These are phyloP conservation scores for Thalassiosira hispida DNA, from an alignment of 352 stramenopile genomes.

Conservation along the genomic window DNA sequence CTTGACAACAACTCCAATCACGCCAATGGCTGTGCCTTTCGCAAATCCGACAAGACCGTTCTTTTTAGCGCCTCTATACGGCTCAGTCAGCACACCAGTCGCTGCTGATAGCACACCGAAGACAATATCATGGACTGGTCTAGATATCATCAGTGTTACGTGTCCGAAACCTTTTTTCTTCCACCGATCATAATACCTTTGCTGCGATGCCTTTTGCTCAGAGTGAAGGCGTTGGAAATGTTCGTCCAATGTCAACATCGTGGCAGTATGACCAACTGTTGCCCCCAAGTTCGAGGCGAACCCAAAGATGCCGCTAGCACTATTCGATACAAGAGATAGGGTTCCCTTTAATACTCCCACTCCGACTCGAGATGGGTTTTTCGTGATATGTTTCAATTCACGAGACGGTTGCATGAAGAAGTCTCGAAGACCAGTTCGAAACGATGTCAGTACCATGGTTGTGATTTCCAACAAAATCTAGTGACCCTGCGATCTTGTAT, in stretches of 20 bases:
- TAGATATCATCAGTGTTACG: conserved; percentile 65
- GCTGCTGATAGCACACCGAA: conserved; percentile 70
- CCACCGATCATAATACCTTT: conserved; percentile 74
- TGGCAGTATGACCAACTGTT: conserved; percentile 65
- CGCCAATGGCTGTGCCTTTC: conserved; percentile 70
- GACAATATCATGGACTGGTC: conserved; percentile 78
- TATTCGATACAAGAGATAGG: conserved; percentile 83
- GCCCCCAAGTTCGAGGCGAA: conserved; percentile 76
- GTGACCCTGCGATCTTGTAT: conserved; percentile 85
- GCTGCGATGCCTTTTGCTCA: conserved; percentile 72
- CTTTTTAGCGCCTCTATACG: conserved; percentile 75
- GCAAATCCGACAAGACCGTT: conserved; percentile 70
- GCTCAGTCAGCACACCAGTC: conserved; percentile 75
- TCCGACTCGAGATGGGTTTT: conserved; percentile 77
- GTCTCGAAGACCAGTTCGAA: conserved; percentile 81
- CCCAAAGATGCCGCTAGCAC: conserved; percentile 81
- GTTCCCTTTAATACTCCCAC: conserved; percentile 83
- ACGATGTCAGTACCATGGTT: conserved; percentile 81
- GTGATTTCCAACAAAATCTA: conserved; percentile 86
- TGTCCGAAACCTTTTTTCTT: conserved; percentile 75
- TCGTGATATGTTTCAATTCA: conserved; percentile 79
- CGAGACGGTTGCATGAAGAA: conserved; percentile 79
- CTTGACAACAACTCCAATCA: conserved; percentile 76
- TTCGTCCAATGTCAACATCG: conserved; percentile 78
- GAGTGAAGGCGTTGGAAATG: conserved; percentile 80